Evolutionary conservation across 75 land plant species (phyloP).

Genomic region (Picea glauca): DNA sequence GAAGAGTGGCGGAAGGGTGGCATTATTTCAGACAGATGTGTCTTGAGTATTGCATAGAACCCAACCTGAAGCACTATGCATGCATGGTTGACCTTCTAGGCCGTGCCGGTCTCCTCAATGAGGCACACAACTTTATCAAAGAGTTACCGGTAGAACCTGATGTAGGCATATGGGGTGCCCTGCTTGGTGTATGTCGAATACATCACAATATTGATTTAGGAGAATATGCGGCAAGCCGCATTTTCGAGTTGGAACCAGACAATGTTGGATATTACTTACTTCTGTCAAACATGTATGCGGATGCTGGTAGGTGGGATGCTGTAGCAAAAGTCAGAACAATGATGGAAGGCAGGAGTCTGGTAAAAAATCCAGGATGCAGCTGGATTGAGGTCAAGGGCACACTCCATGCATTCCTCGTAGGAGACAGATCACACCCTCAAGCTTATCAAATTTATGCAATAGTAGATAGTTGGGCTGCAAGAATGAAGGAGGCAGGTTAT

Average conservation of each 20-base stretch:
- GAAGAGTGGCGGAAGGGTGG: conserved; percentile 63
- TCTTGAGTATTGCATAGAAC: conserved; percentile 27
- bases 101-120: conserved; percentile 60
- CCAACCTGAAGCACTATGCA: conserved; percentile 68
- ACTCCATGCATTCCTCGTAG: background rate
- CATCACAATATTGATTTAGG: conserved; percentile 53
- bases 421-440: background rate
- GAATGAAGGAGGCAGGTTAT: conserved; percentile 5
- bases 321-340: conserved; percentile 30
- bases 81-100: conserved; percentile 78
- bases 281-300: conserved; percentile 22
- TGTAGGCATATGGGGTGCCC: conserved; percentile 71
- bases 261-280: conserved; percentile 47
- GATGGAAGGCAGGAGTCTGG: conserved; percentile 21
- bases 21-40: conserved; percentile 45
- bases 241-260: conserved; percentile 39
- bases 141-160: conserved; percentile 66
- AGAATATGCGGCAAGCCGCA: conserved; percentile 33
- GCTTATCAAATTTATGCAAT: conserved; percentile 1
- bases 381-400: background rate
- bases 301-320: conserved; percentile 32
- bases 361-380: background rate
- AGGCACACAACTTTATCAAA: conserved; percentile 52
- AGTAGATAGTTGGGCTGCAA: conserved; percentile 6
- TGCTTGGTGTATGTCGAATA: conserved; percentile 65